These are phyloP conservation scores for Mucor irregularis DNA, from an alignment of 371 early-diverging fungal genomes.

Conservation along the genomic window DNA sequence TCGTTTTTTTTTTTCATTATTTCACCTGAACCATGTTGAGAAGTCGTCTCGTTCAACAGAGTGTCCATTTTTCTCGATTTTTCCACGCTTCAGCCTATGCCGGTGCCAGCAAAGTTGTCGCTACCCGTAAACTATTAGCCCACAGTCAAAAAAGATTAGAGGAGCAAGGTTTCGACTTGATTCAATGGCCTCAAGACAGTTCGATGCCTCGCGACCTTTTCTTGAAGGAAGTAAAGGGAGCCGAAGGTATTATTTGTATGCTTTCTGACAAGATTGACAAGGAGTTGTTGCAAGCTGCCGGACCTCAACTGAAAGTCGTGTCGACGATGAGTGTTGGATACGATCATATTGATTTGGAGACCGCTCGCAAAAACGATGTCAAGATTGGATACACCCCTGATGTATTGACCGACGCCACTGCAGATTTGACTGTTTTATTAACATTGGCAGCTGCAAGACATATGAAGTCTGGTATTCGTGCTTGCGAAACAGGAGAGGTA, in stretches of 20 bases:
- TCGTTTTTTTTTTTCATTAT: too few relatives aligned
- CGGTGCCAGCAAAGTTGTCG: slow-evolving; percentile 19
- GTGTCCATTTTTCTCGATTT: too few relatives aligned
- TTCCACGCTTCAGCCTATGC: slow-evolving; percentile 2
- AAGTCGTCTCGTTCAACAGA: too few relatives aligned
- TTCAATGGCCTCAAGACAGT: slow-evolving; percentile 45
- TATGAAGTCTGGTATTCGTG: slow-evolving; percentile 63
- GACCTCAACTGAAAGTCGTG: slow-evolving; percentile 60
- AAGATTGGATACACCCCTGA: slow-evolving; percentile 85
- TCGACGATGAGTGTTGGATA: slow-evolving; percentile 83
- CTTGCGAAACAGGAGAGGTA: slow-evolving; percentile 57
- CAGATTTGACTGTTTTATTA: slow-evolving; percentile 79
- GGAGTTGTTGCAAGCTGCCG: slow-evolving; percentile 66
- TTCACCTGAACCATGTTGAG: too few relatives aligned
- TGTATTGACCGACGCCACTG: slow-evolving; percentile 88
- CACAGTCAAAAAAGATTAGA: slow-evolving; percentile 22
- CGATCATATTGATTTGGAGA: slow-evolving; percentile 75
- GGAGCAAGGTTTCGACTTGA: slow-evolving; percentile 24
- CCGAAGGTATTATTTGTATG: slow-evolving; percentile 41
- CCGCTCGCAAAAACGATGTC: slow-evolving; percentile 49
- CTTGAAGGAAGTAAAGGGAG: slow-evolving; percentile 29
- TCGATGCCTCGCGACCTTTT: slow-evolving; percentile 41
- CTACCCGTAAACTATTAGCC: slow-evolving; percentile 35
- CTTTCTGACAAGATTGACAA: slow-evolving; percentile 73
- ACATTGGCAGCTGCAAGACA: slow-evolving; percentile 72